Evolutionary conservation across 192 early-diverging fungal species (phyloP), one percentile per base, ranked within the genome.

Genomic region (Dissophora globulifera): DNA sequence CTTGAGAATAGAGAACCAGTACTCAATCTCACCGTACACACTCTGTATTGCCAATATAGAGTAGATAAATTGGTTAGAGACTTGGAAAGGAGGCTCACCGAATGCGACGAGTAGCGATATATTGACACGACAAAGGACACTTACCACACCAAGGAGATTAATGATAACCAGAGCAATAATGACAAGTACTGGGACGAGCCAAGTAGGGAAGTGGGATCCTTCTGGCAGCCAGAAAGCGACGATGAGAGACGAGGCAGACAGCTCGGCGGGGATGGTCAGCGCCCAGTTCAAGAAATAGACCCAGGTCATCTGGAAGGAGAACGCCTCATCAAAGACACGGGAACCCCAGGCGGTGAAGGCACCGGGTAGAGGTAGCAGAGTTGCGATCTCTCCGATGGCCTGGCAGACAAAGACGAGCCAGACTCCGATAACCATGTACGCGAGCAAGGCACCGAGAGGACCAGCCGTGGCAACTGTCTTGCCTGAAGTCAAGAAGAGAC

Each of bases 1-100:
- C 75, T 97, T 97, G 67, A 93, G 86, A 25, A 90, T 47, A 4
- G 90, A 84, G 65, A 97, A 86, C 90, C 89, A 90, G 60, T 93
- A 96, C 79, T 96, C 95, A 6, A 86, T 79, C 67, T 96, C 95
- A 56, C 89, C 92, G 62, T 85, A 93, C 7, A 79, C 82, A 52
- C 70, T 58, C 45, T 90, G 83, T 35, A 38, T n/a, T n/a, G n/a
- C n/a, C n/a, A n/a, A n/a, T n/a, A n/a, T 82, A 83, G 43, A 87
- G 48, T 27, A 85, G 27, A 45, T 45, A n/a, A 45, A n/a, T n/a
- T n/a, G n/a, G n/a, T n/a, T n/a, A n/a, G n/a, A n/a, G n/a, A n/a
- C n/a, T n/a, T n/a, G n/a, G n/a, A n/a, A n/a, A n/a, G n/a, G n/a
- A n/a, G n/a, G n/a, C n/a, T n/a, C 13, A 88, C 38, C 8, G 38